Percentiles rank a stretch among this genome's conserved stretches.
These are phyloP conservation scores for Suillus occidentalis DNA, from an alignment of 768 basidiomycete species.

Conservation along the genomic window DNA sequence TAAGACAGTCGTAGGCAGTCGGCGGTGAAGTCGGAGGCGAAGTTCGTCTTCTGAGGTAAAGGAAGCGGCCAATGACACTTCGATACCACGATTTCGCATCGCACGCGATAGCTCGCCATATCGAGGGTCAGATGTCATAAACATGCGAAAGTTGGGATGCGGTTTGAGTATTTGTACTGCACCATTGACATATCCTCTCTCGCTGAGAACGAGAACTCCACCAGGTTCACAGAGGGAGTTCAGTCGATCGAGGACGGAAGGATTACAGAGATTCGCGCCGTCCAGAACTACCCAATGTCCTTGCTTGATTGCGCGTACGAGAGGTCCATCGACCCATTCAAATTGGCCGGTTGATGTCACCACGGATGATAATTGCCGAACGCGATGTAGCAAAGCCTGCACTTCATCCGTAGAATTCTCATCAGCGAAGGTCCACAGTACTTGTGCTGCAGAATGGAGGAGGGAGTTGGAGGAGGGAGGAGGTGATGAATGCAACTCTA, in stretches of 20 bases:
- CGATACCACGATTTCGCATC: slow-evolving; percentile 97
- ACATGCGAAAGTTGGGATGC: slow-evolving; percentile 86
- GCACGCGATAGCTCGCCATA: slow-evolving; percentile 94
- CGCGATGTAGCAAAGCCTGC: slow-evolving; percentile 20
- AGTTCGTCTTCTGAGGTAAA: slow-evolving; percentile 45
- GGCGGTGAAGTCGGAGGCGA: slow-evolving; percentile 46
- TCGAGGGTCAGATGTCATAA: slow-evolving; percentile 92
- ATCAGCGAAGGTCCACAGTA: slow-evolving; percentile 21
- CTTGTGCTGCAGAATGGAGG: slow-evolving; percentile 24
- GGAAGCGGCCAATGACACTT: slow-evolving; percentile 56
- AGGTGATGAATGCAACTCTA: slow-evolving; percentile 16
- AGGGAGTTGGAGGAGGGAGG: slow-evolving; percentile 19
- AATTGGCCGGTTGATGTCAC: slow-evolving; percentile 54
- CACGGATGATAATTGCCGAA: slow-evolving; percentile 25
- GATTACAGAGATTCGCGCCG: slow-evolving; percentile 90
- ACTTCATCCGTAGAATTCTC: slow-evolving; percentile 20
- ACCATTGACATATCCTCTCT: slow-evolving; percentile 83
- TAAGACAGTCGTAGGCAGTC: slow-evolving; percentile 41
- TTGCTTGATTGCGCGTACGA: slow-evolving; percentile 79
- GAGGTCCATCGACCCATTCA: slow-evolving; percentile 94
- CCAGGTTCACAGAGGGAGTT: slow-evolving; percentile 93
- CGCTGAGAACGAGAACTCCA: slow-evolving; percentile 82
- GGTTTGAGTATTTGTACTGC: slow-evolving; percentile 72
- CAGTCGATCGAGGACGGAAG: slow-evolving; percentile 93
- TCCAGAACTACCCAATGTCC: slow-evolving; percentile 93